Conservation (phyloP, 225 moss, liverwort and hornwort genomes). For the Thuidium tamariscinum region DNA sequence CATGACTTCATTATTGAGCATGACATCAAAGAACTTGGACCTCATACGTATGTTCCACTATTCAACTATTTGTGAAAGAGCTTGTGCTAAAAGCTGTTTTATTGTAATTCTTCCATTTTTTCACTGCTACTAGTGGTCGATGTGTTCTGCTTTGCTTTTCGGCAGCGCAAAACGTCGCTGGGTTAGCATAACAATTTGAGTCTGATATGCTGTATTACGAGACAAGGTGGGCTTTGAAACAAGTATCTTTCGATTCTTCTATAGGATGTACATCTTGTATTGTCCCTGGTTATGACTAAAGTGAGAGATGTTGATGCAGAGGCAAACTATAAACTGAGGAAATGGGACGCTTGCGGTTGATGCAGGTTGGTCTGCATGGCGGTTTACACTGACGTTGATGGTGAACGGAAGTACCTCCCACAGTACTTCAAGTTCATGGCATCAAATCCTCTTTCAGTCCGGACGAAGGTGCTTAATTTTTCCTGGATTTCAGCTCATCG, state of each 20-base stretch:
- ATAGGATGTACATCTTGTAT: not conserved
- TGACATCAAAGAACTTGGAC: slow-evolving; percentile 97
- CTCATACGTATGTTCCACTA: slow-evolving; percentile 60
- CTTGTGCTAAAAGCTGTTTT: not conserved
- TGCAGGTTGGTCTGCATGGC: slow-evolving; percentile 97
- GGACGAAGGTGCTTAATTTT: slow-evolving; percentile 65
- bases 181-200: not conserved
- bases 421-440: slow-evolving; percentile 99
- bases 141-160: not conserved
- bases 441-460: slow-evolving; percentile 92
- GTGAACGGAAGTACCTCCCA: slow-evolving; percentile 91
- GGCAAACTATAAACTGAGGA: not conserved
- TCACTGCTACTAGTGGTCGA: not conserved
- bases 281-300: not conserved
- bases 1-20: slow-evolving; percentile 99
- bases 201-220: not conserved
- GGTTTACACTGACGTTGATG: slow-evolving; percentile 89
- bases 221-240: not conserved
- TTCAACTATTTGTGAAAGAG: not conserved
- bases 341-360: not conserved
- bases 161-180: not conserved
- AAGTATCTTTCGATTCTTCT: not conserved
- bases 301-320: not conserved
- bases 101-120: not conserved
- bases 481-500: not conserved